Base-by-base conservation (phyloP, 148 eudicot species). In the Fagopyrum homotropicum region DNA sequence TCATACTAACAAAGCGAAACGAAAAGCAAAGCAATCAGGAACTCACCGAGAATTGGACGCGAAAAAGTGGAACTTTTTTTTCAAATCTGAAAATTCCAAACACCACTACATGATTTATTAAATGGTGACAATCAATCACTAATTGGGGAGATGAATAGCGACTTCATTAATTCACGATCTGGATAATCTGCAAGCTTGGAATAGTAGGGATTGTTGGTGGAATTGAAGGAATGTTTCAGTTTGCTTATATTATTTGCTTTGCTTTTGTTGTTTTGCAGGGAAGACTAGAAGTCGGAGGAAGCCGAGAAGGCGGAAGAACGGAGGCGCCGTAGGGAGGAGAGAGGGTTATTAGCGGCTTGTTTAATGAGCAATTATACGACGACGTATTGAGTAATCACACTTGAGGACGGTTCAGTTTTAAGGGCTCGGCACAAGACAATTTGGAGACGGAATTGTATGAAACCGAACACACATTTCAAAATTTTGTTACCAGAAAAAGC, bases 221-320 rank as follows among this genome's bases (percentile, higher is more conserved):
- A 56, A 16, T 56, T 61, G 69, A 30, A 30, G 11, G 43, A 26
- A 30, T 9, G 10, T 9, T 2, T 49, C 52, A 8, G 12, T 35
- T 35, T 35, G 40, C 40, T 35, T 35, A 35, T 35, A 35, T 35
- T 35, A 9, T 63, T 29, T 30, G 69, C 40, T 63, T 60, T 60
- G 66, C 4, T 60, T 60, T 60, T 63, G 69, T 12, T 29, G 69
- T 1, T 7, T 30, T 30, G 69, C 69, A 63, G 69, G 35, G 60
- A 56, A 22, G 69, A 63, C 45, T 12, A 63, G 40, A 14, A 12
- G 69, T 29, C 69, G 69, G 69, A 63, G 69, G 69, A 63, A 63
- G 69, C 15, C 69, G 69, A 63, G 45, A 35, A 11, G 64, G 30
- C 64, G 64, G 69, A 29, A 44, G 45, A 35, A 45, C 69, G 45